A percentile compares a stretch with the other conserved stretches of the same genome.
These are phyloP conservation scores for Pseudogymnoascus sp. DNA, from an alignment of 2,329 filamentous ascomycete genomes.

Conservation along the genomic window DNA sequence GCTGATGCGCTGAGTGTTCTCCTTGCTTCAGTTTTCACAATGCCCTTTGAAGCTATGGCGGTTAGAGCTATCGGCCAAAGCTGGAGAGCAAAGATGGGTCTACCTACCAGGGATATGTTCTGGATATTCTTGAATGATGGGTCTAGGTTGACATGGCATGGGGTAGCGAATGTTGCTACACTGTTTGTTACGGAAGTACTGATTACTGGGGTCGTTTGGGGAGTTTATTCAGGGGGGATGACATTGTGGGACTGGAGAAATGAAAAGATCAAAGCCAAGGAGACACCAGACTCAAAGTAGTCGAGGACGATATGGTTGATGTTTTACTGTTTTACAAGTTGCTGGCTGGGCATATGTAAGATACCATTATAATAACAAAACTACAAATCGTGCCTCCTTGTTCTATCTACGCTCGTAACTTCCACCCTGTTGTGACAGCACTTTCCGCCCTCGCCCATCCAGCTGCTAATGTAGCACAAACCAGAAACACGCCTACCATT, in stretches of 20 bases:
- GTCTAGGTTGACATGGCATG: not conserved
- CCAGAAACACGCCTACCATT: constrained; percentile 9
- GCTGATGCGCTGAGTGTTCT: constrained; percentile 27
- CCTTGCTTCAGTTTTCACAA: constrained; percentile 21
- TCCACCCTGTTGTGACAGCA: constrained; percentile 1
- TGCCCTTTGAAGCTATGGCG: constrained; percentile 28
- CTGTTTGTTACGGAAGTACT: not conserved
- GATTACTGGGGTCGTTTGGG: constrained; percentile 5
- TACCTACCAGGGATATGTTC: not conserved
- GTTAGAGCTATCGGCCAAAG: constrained; percentile 23
- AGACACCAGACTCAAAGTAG: not conserved
- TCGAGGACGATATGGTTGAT: not conserved
- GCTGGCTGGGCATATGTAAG: not conserved
- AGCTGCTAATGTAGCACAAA: constrained; percentile 3
- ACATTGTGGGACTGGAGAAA: not conserved
- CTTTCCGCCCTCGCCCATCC: constrained; percentile 10
- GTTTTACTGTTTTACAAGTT: not conserved
- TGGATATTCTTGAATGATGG: not conserved
- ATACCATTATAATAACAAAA: not conserved
- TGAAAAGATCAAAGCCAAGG: not conserved
- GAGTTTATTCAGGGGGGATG: not conserved
- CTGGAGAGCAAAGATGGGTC: not conserved
- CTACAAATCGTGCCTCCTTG: not conserved
- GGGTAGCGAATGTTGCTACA: not conserved
- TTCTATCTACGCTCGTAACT: not conserved